These are phyloP conservation scores for Corchorus olitorius DNA, from an alignment of 345 rosid species.

Conservation along the genomic window DNA sequence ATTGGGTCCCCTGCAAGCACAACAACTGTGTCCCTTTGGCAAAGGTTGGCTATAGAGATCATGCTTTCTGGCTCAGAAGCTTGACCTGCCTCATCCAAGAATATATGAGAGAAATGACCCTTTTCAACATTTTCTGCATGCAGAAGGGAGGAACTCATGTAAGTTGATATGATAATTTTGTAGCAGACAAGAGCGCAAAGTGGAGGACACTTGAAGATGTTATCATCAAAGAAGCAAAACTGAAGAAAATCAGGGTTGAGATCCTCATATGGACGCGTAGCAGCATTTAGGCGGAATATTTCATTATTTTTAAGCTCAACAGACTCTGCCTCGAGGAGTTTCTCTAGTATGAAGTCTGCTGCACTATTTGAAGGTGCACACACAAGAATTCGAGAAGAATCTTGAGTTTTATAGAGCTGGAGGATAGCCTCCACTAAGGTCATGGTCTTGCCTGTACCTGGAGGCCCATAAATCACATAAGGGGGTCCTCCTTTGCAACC, in stretches of 20 bases:
- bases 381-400: slow-evolving; percentile 58
- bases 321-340: slow-evolving; percentile 50
- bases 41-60: slow-evolving; percentile 68
- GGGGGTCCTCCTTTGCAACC: slow-evolving; percentile 90
- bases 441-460: slow-evolving; percentile 96
- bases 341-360: slow-evolving; percentile 83
- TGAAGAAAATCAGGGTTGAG: slow-evolving; percentile 56
- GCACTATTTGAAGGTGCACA: slow-evolving; percentile 95
- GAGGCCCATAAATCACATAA: slow-evolving; percentile 87
- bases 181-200: slow-evolving; percentile 48
- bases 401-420: slow-evolving; percentile 57
- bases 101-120: slow-evolving; percentile 90
- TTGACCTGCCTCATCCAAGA: slow-evolving; percentile 96
- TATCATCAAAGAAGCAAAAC: slow-evolving; percentile 73
- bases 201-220: slow-evolving; percentile 73
- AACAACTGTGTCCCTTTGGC: slow-evolving; percentile 67
- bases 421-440: slow-evolving; percentile 81
- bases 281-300: slow-evolving; percentile 86
- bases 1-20: slow-evolving; percentile 97
- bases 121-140: slow-evolving; percentile 68
- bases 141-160: slow-evolving; percentile 83
- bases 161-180: slow-evolving; percentile 74
- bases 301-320: slow-evolving; percentile 51
- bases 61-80: slow-evolving; percentile 97
- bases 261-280: slow-evolving; percentile 71